These are phyloP conservation scores for Herpetomonas samuelpessoai DNA, from an alignment of 208 protist genomes.

Conservation along the genomic window DNA sequence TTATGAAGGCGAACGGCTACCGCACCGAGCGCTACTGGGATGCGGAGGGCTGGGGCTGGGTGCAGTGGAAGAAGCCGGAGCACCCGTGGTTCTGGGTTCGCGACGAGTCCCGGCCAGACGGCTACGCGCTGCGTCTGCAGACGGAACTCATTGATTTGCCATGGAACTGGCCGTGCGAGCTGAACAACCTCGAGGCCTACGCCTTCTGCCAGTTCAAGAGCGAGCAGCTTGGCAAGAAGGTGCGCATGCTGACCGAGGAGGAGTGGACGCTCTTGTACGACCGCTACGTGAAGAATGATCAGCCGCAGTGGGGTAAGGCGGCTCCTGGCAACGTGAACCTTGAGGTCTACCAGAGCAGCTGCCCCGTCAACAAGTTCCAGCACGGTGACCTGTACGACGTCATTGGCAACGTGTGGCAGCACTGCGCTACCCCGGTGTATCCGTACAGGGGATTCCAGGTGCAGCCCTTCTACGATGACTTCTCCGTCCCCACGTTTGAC, in stretches of 20 bases:
- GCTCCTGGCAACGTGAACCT: slow-evolving; percentile 89
- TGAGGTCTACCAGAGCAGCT: slow-evolving; percentile 80
- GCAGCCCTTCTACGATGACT: slow-evolving; percentile 96
- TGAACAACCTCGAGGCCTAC: slow-evolving; percentile 95
- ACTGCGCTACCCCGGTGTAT: slow-evolving; percentile 88
- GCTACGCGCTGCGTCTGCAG: slow-evolving; percentile 88
- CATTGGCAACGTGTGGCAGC: slow-evolving; percentile 96
- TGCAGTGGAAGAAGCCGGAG: slow-evolving; percentile 86
- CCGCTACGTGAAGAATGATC: slow-evolving; percentile 74
- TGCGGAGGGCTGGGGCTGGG: slow-evolving; percentile 97
- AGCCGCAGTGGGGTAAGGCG: slow-evolving; percentile 59
- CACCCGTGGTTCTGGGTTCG: slow-evolving; percentile 94
- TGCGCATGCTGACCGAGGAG: slow-evolving; percentile 89
- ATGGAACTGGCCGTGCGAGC: slow-evolving; percentile 94
- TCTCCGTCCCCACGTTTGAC: slow-evolving; percentile 96
- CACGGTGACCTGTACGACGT: slow-evolving; percentile 91
- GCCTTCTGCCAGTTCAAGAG: slow-evolving; percentile 94
- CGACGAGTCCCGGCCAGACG: slow-evolving; percentile 59
- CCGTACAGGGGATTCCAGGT: slow-evolving; percentile 91
- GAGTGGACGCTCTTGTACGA: slow-evolving; percentile 90
- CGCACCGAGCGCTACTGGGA: slow-evolving; percentile 91
- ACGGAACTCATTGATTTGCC: slow-evolving; percentile 93
- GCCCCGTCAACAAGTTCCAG: slow-evolving; percentile 78
- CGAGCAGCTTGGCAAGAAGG: slow-evolving; percentile 66
- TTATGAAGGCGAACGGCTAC: slow-evolving; percentile 93